A percentile compares a stretch with the other conserved stretches of the same genome.
Evolutionary conservation across 768 basidiomycete genomes (phyloP).

Genomic region (Boletus edulis): DNA sequence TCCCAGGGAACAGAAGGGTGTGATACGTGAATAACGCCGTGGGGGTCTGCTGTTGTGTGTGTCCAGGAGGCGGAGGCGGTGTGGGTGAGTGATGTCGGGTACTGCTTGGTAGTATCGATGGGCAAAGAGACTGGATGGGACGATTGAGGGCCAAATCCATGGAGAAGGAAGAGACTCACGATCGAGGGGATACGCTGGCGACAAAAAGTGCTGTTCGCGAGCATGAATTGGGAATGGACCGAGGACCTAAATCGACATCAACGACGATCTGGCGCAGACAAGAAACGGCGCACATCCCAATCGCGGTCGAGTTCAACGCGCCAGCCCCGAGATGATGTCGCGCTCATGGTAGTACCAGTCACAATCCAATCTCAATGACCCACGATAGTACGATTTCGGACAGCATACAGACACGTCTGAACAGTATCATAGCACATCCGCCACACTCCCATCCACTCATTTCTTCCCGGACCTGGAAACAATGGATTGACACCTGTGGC

Average conservation of each 20-base stretch:
- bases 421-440: not conserved
- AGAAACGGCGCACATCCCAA: slow-evolving; percentile 27
- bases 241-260: slow-evolving; percentile 49
- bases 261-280: not conserved
- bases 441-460: slow-evolving; percentile 30
- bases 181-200: slow-evolving; percentile 70
- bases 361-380: not conserved
- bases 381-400: not conserved
- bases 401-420: slow-evolving; percentile 4
- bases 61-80: slow-evolving; percentile 56
- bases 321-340: slow-evolving; percentile 14
- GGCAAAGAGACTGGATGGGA: slow-evolving; percentile 10
- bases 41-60: slow-evolving; percentile 35
- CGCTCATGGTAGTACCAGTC: slow-evolving; percentile 4
- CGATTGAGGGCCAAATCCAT: not conserved
- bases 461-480: slow-evolving; percentile 67
- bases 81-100: slow-evolving; percentile 54
- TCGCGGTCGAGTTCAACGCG: slow-evolving; percentile 22
- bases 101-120: slow-evolving; percentile 28
- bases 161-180: slow-evolving; percentile 38
- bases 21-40: slow-evolving; percentile 56
- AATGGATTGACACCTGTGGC: slow-evolving; percentile 3
- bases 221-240: slow-evolving; percentile 86
- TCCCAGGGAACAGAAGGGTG: slow-evolving; percentile 67
- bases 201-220: slow-evolving; percentile 79